Base-by-base conservation (phyloP, 768 basidiomycete genomes). In the Boletus reticulatus region DNA sequence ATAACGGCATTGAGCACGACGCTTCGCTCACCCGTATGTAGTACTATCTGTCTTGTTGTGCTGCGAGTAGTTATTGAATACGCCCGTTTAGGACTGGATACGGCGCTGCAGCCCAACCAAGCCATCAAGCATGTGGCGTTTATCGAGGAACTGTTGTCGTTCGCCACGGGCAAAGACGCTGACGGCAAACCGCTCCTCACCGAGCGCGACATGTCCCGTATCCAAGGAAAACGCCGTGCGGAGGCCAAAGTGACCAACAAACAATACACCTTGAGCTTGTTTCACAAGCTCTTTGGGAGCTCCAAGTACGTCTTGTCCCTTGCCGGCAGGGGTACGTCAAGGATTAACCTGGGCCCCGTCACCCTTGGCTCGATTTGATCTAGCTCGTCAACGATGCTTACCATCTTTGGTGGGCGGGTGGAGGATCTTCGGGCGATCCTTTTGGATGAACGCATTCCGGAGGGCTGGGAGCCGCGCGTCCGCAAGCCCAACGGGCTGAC, bases 391-490 rank as follows among this genome's bases (percentile, higher is more conserved):
- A 87, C 88, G 2, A 58, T 93, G 53, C 71, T 90, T 11, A 80
- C 79, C 1, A 82, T 86, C 50, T 85, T 89, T 59, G 91, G 87
- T 8, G 89, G 89, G 1, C 75, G 77, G 34, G 64, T 86, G 10
- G 67, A 74, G 1, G 86, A 87, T 57, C 63, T 92, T 27, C 72
- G 79, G 48, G 56, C 77, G 1, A 57, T 88, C 32, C 68, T 92
- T 37, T 62, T 77, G 6, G 84, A 92, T 34, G 90, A 92, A 59
- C 81, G 88, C 7, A 64, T 92, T 22, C 85, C 85, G 0, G 75
- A 86, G 0, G 83, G 83, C 11, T 92, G 88, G 88, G 87, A 90
- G 64, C 77, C 89, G 0, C 73, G 78, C 20, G 65, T 83, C 17
- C 75, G 78, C 43, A 70, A 78, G 48, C 80, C 72, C 1, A 72